Conservation (phyloP, 306 rosid species). For the Fragaria ananassa region DNA sequence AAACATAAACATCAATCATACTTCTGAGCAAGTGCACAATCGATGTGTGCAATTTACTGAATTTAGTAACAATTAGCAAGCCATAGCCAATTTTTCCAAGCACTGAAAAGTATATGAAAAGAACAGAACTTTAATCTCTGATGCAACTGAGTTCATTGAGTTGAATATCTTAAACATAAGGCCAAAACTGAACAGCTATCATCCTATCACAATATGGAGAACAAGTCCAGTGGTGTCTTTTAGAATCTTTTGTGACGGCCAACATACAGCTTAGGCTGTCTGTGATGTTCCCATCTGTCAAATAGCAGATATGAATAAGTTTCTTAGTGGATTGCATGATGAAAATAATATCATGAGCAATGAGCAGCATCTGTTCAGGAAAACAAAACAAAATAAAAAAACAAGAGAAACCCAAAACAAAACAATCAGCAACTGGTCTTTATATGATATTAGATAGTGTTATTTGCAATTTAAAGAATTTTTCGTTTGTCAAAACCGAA, state of each 20-base stretch:
- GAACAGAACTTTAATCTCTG: neutral
- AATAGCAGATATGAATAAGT: conserved; percentile 2
- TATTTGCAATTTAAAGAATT: too few species aligned
- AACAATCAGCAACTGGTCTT: neutral
- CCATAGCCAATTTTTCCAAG: neutral
- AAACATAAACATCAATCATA: neutral
- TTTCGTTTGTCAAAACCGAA: neutral
- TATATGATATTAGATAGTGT: neutral
- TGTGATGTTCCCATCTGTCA: conserved; percentile 80
- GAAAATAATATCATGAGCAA: neutral
- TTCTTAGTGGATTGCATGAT: conserved; percentile 8
- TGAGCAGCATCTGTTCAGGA: neutral
- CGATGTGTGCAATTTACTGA: neutral
- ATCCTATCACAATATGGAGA: conserved; percentile 32
- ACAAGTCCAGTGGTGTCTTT: conserved; percentile 55
- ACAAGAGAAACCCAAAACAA: too few species aligned
- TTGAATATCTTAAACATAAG: neutral
- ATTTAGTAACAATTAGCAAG: neutral
- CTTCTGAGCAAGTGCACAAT: neutral
- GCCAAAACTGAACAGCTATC: conserved; percentile 46
- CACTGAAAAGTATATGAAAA: neutral
- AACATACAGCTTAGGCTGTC: conserved; percentile 52
- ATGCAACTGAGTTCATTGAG: neutral
- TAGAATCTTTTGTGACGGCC: conserved; percentile 65
- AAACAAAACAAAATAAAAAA: too few species aligned